Conservation (phyloP, 164 flowering plant species). For the Litsea cubeba region DNA sequence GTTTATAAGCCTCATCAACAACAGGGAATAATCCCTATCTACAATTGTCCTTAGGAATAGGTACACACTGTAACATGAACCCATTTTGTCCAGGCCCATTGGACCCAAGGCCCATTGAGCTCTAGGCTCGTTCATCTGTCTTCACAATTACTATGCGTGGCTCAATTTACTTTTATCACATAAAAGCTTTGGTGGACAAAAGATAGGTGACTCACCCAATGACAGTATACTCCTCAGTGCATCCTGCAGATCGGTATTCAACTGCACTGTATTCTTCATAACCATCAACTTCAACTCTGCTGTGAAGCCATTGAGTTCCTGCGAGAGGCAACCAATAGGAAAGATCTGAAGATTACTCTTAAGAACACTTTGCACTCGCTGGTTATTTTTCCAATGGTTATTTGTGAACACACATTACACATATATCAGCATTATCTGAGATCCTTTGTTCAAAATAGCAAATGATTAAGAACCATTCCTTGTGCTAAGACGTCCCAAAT, state of each 20-base stretch:
- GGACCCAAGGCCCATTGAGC: no score
- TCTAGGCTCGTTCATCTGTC: no score
- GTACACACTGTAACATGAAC: no score
- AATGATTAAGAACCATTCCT: no score
- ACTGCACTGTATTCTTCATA: slow-evolving; percentile 87
- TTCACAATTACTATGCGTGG: neutral
- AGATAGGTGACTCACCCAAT: slow-evolving; percentile 49
- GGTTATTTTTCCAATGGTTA: neutral
- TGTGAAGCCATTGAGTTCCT: slow-evolving; percentile 93
- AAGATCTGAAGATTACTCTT: neutral
- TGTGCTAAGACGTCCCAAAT: no score
- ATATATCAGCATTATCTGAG: neutral
- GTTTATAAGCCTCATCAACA: no score
- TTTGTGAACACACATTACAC: neutral
- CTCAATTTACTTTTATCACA: neutral
- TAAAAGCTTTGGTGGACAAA: neutral
- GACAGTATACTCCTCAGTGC: slow-evolving; percentile 73
- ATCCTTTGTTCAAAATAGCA: neutral
- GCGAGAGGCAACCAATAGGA: slow-evolving; percentile 10
- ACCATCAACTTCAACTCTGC: slow-evolving; percentile 78
- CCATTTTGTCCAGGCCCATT: no score
- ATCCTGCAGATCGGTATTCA: slow-evolving; percentile 91
- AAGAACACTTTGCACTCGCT: neutral
- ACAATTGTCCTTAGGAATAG: no score
- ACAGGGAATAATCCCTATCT: no score